A percentile compares a stretch with the other conserved stretches of the same genome.
phyloP scores from a whole-genome alignment of 495 filamentous ascomycete genomes.

The Physcia stellaris region DNA sequence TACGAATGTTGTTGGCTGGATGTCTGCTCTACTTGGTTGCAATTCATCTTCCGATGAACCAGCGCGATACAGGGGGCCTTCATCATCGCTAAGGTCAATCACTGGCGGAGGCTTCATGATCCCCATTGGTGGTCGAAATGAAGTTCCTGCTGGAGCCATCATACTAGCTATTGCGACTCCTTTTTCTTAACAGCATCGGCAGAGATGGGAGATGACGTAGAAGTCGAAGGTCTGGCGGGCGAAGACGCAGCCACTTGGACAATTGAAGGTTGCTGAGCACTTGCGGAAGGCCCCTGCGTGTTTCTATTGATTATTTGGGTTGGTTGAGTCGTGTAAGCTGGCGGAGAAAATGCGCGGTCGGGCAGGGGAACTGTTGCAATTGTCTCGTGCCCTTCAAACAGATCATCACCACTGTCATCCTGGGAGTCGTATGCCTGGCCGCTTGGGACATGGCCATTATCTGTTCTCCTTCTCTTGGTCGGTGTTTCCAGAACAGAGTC shows the following conservation, averaged over 20 bases:
- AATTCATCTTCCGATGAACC: conserved; percentile 45
- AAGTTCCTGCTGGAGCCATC: conserved; percentile 71
- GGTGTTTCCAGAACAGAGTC: conserved; percentile 35
- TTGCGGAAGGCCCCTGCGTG: conserved; percentile 16
- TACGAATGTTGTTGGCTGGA: conserved; percentile 55
- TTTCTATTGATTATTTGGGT: conserved; percentile 50
- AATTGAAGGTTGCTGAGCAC: conserved; percentile 25
- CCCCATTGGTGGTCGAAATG: conserved; percentile 43
- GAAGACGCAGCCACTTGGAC: conserved; percentile 83
- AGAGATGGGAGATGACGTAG: no score
- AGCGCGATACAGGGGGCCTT: conserved; percentile 42
- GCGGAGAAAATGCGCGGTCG: conserved; percentile 6
- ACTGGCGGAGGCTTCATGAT: conserved; percentile 19
- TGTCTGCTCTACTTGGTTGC: conserved; percentile 40
- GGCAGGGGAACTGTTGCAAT: conserved; percentile 45
- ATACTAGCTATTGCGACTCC: conserved; percentile 43
- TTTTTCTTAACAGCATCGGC: no score
- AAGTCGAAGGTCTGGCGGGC: conserved; percentile 42
- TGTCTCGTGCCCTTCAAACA: conserved; percentile 41
- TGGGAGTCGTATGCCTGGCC: conserved; percentile 27
- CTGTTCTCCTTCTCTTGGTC: conserved; percentile 31
- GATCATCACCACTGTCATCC: conserved; percentile 41
- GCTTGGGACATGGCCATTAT: conserved; percentile 17
- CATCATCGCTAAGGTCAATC: conserved; percentile 37
- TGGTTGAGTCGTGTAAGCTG: conserved; percentile 47